phyloP scores from a whole-genome alignment of 164 flowering plant species.

The Vitis cinerea region DNA sequence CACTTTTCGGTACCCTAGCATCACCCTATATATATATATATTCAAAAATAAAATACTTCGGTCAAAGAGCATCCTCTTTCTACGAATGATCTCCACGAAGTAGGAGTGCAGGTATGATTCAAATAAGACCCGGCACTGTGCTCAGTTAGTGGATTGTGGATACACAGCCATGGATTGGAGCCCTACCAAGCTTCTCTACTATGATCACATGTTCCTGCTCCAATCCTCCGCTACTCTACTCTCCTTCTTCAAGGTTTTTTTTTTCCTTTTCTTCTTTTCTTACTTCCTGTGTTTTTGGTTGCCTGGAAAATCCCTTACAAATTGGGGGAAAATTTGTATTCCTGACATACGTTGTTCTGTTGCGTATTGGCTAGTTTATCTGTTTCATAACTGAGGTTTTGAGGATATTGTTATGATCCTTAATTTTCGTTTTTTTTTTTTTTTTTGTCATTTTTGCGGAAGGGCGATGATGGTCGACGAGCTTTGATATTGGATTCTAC shows the following conservation, averaged over 20 bases:
- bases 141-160: no score
- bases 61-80: no score
- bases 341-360: no score
- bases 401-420: background rate
- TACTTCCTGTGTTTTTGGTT: background rate
- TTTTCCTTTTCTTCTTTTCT: background rate
- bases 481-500: conserved; percentile 74
- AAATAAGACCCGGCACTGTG: no score
- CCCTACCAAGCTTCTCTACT: conserved; percentile 64
- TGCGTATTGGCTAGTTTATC: no score
- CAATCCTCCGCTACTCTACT: conserved; percentile 45
- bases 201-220: conserved; percentile 50
- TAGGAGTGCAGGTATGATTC: no score
- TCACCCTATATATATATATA: no score
- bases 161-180: conserved; percentile 21
- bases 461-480: conserved; percentile 61
- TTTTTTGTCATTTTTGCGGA: background rate
- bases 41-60: no score
- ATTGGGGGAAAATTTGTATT: no score
- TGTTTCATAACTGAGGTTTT: background rate
- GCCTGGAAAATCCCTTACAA: no score
- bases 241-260: conserved; percentile 46
- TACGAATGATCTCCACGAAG: no score
- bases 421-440: background rate
- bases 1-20: no score